A percentile compares a stretch with the other conserved stretches of the same genome.
These are phyloP conservation scores for Odontarrhena argentea DNA, from an alignment of 345 rosid genomes.

Conservation along the genomic window DNA sequence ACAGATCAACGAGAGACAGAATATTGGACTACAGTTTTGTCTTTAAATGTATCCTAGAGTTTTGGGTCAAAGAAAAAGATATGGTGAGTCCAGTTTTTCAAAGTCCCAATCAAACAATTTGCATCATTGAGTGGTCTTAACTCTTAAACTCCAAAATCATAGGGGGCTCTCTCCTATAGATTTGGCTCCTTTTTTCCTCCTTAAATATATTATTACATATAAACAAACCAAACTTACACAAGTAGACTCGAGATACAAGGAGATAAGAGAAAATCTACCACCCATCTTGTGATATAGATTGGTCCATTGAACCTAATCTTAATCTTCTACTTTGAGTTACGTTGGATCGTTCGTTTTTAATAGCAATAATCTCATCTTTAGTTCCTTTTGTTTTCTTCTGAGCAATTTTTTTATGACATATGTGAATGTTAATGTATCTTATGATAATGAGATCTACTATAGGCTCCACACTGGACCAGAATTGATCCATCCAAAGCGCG, in stretches of 20 bases:
- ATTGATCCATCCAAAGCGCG: constrained; percentile 9
- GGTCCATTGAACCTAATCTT: constrained; percentile 38
- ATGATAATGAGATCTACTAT: not conserved
- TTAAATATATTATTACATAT: constrained; percentile 26
- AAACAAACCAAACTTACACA: constrained; percentile 30
- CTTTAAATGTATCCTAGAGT: constrained; percentile 28
- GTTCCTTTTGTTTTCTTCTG: too few species aligned
- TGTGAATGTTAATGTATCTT: constrained; percentile 22
- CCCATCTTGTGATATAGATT: constrained; percentile 34
- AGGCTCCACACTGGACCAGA: constrained; percentile 22
- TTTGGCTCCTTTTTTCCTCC: constrained; percentile 27
- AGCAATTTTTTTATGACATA: not conserved
- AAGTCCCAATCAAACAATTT: constrained; percentile 23
- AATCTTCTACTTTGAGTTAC: constrained; percentile 24
- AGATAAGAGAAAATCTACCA: constrained; percentile 33
- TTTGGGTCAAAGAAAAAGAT: constrained; percentile 24
- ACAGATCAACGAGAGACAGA: constrained; percentile 13
- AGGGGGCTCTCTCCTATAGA: constrained; percentile 39
- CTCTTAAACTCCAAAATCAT: constrained; percentile 32
- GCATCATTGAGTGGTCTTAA: constrained; percentile 42
- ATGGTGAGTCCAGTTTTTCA: constrained; percentile 18
- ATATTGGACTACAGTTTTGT: constrained; percentile 36
- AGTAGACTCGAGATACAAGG: constrained; percentile 33
- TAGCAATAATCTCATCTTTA: constrained; percentile 10
- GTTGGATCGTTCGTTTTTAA: constrained; percentile 18